Conservation (phyloP, 169 alveolate species). For the Pseudocohnilembus persalinus region DNA sequence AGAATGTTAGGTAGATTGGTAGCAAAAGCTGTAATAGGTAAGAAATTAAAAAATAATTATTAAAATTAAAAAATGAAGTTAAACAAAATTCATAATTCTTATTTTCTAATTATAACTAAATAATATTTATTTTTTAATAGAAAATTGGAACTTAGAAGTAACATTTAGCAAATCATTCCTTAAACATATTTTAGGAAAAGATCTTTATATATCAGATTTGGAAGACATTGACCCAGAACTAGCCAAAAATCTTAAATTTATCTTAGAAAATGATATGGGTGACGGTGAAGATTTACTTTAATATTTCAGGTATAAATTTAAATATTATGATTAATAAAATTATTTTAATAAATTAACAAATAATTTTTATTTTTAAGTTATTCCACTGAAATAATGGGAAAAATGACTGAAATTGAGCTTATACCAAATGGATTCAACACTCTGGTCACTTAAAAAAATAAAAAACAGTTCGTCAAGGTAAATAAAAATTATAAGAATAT, state of each 20-base stretch:
- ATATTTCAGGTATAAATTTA: slow-evolving; percentile 55
- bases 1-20: slow-evolving; percentile 73
- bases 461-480: slow-evolving; percentile 63
- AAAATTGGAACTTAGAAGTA: slow-evolving; percentile 43
- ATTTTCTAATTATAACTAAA: too few species aligned
- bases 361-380: neutral
- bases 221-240: slow-evolving; percentile 77
- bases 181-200: slow-evolving; percentile 53
- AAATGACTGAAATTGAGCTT: slow-evolving; percentile 56
- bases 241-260: slow-evolving; percentile 68
- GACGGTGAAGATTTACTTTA: slow-evolving; percentile 47
- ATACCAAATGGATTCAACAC: slow-evolving; percentile 67
- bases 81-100: too few species aligned
- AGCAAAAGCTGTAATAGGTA: slow-evolving; percentile 76
- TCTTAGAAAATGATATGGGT: slow-evolving; percentile 44
- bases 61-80: slow-evolving; percentile 13
- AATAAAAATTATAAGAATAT: too few species aligned
- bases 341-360: too few species aligned
- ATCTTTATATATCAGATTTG: slow-evolving; percentile 61
- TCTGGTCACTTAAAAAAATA: slow-evolving; percentile 69
- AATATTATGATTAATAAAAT: too few species aligned
- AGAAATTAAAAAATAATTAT: slow-evolving; percentile 67
- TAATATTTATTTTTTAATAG: neutral
- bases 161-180: neutral
- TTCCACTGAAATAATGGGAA: slow-evolving; percentile 51